phyloP scores from a whole-genome alignment of 2,329 filamentous ascomycete genomes.

The Fonsecaea nubica region DNA sequence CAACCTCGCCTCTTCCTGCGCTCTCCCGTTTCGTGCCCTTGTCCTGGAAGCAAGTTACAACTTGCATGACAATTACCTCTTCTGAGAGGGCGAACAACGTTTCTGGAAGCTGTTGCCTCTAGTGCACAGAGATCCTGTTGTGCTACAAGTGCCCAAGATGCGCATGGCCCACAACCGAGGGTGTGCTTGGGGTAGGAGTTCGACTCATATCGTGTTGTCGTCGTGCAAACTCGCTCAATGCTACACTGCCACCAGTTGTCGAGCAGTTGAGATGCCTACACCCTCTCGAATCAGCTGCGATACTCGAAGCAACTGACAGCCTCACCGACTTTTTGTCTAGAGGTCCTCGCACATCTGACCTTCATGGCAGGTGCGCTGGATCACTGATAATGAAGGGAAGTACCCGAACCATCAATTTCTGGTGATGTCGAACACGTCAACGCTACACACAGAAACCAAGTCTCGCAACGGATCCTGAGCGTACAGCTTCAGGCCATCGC shows the following conservation, averaged over 20 bases:
- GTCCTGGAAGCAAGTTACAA: conserved; percentile 19
- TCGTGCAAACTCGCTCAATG: conserved; percentile 13
- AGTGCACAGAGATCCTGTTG: conserved; percentile 29
- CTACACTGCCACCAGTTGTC: conserved; percentile 1
- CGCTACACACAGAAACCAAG: conserved; percentile 30
- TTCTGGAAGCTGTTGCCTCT: conserved; percentile 21
- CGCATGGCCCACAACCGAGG: background rate
- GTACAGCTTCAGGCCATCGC: conserved; percentile 19
- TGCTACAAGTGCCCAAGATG: conserved; percentile 6
- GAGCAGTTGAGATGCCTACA: background rate
- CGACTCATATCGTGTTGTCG: conserved; percentile 2
- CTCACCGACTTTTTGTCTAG: conserved; percentile 21
- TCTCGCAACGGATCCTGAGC: conserved; percentile 1
- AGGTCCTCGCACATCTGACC: background rate
- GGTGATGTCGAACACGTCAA: conserved; percentile 12
- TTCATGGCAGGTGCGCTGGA: background rate
- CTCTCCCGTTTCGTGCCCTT: conserved; percentile 7
- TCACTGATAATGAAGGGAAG: background rate
- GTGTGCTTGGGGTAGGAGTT: background rate
- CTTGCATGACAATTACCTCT: conserved; percentile 31
- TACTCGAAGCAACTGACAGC: conserved; percentile 20
- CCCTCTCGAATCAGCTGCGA: background rate
- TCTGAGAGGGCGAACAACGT: background rate
- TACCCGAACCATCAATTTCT: background rate
- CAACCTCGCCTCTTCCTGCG: conserved; percentile 24